Conservation (phyloP, 2,329 filamentous ascomycete species). For the Neurospora sp. region DNA sequence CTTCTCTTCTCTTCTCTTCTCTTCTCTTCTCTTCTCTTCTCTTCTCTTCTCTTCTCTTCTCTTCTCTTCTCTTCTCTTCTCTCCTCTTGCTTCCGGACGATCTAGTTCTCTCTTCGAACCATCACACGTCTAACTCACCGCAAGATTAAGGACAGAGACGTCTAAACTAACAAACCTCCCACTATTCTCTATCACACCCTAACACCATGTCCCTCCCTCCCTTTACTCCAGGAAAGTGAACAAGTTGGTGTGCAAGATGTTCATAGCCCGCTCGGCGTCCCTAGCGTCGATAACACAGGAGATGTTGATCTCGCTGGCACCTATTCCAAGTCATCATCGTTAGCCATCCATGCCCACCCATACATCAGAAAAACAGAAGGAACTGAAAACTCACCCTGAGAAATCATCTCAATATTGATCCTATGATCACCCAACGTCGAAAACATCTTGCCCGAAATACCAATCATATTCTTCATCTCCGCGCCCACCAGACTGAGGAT, state of each 20-base stretch:
- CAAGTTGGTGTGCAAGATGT: conserved; percentile 89
- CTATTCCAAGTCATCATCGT: conserved; percentile 31
- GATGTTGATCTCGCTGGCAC: conserved; percentile 98
- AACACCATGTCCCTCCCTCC: not conserved
- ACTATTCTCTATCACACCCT: not conserved
- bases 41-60: no score
- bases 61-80: not conserved
- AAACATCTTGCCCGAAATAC: conserved; percentile 91
- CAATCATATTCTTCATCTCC: conserved; percentile 96
- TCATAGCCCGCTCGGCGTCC: conserved; percentile 87
- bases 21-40: no score
- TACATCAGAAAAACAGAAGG: no score
- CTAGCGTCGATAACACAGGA: conserved; percentile 91
- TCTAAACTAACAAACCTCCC: not conserved
- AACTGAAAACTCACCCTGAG: conserved; percentile 58
- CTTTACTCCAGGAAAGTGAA: conserved; percentile 82
- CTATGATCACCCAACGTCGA: conserved; percentile 85
- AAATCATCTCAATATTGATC: conserved; percentile 99
- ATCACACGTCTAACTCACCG: not conserved
- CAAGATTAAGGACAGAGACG: not conserved
- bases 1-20: not conserved
- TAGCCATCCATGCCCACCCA: not conserved
- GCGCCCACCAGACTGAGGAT: conserved; percentile 91
- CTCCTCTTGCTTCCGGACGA: not conserved
- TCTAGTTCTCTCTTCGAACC: not conserved